Base-by-base conservation (phyloP, 2,329 filamentous ascomycete genomes). In the Sporothrix schenckii region DNA sequence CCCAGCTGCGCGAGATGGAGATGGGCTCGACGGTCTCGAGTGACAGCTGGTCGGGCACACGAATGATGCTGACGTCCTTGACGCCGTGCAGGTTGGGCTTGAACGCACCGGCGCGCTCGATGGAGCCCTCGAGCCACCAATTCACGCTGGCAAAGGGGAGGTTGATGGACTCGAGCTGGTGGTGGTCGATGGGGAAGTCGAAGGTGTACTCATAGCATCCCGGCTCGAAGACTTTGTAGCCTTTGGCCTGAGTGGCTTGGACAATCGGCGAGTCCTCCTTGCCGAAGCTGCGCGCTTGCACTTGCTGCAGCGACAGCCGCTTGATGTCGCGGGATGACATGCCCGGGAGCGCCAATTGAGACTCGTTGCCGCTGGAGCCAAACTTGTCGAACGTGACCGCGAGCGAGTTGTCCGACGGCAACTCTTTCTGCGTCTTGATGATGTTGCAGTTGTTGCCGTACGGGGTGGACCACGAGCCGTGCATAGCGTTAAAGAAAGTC, bases 21-120 rank as follows among this genome's bases (percentile, higher is more conserved):
- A 97, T 97, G 2, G 94, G 94, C 77, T 97, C 94, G 34, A 93
- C 91, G 79, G 93, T 93, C 79, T 97, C 94, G 30, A 97, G 83
- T 0, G 93, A 97, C 60, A 93, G 88, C 80, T 97, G 93, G 65
- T 94, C 89, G 0, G 94, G 94, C 3, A 95, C 89, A 58, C 94
- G 90, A 68, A 97, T 92, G 63, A 97, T 88, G 10, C 86, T 87
- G 2, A 97, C 89, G 78, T 97, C 93, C 78, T 93, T 92, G 56
- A 84, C 86, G 52, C 94, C 94, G 70, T 93, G 86, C 1, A 97
- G 83, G 75, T 97, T 97, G 1, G 93, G 91, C 76, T 94, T 92
- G 82, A 97, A 97, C 16, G 94, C 92, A 3, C 94, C 94, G 3
- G 93, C 89, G 70, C 94, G 89, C 79, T 97, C 93, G 7, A 97